Evolutionary conservation across 108 stramenopile genomes (phyloP).

Genomic region (Craspedostauros australis): DNA sequence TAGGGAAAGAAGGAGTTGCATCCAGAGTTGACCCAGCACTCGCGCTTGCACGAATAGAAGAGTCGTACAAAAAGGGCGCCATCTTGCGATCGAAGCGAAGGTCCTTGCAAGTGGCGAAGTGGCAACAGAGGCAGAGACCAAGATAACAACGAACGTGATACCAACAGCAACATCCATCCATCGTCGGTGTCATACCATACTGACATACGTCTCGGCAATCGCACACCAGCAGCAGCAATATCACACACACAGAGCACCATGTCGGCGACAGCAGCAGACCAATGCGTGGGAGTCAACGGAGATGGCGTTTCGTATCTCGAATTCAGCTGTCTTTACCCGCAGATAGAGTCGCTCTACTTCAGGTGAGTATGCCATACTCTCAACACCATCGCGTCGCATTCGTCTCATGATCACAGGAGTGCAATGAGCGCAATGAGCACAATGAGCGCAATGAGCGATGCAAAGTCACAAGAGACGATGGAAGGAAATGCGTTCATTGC

Average conservation of each 20-base stretch:
- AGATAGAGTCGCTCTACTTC: conserved; percentile 34
- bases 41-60: no score
- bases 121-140: background rate
- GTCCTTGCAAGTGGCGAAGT: background rate
- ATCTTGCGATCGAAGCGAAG: background rate
- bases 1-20: no score
- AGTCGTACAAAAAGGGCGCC: background rate
- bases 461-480: background rate
- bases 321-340: conserved; percentile 40
- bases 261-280: no score
- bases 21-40: no score
- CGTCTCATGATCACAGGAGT: background rate
- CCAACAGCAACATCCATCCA: background rate
- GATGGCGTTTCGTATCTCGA: conserved; percentile 38
- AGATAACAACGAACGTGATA: no score
- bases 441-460: no score
- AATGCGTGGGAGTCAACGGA: conserved; percentile 32
- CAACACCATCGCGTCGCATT: background rate
- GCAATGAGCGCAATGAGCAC: no score
- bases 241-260: background rate
- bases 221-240: background rate
- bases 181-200: background rate
- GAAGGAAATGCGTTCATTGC: background rate
- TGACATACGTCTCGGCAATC: background rate
- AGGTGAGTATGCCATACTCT: conserved; percentile 21